These are phyloP conservation scores for Sphagnum tenellum DNA, from an alignment of 225 moss, liverwort and hornwort species.

Conservation along the genomic window DNA sequence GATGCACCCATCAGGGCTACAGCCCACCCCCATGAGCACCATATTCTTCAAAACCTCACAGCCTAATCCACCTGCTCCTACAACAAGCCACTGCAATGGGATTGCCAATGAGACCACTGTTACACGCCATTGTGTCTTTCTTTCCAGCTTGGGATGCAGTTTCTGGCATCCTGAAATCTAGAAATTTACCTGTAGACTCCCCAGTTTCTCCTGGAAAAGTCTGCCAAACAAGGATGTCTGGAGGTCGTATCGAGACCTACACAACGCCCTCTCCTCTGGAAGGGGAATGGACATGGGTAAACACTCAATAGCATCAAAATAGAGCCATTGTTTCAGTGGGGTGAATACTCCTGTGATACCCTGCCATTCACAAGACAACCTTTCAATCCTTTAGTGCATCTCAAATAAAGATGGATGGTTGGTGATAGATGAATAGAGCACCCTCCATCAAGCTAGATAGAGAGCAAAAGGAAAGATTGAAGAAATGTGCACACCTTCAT, in stretches of 20 bases:
- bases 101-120: neutral
- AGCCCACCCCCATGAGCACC: conserved; percentile 98
- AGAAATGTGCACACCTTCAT: conserved; percentile 45
- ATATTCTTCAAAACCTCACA: conserved; percentile 83
- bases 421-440: too few species aligned
- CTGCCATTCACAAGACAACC: conserved; percentile 26
- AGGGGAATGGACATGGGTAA: conserved; percentile 42
- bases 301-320: conserved; percentile 87
- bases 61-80: conserved; percentile 93
- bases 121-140: too few species aligned
- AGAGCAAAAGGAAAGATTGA: neutral
- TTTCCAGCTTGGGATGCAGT: too few species aligned
- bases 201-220: conserved; percentile 78
- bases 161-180: neutral
- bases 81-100: conserved; percentile 78
- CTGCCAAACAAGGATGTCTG: conserved; percentile 82
- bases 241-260: conserved; percentile 81
- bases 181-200: conserved; percentile 57
- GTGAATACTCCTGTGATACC: conserved; percentile 74
- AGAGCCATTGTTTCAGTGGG: conserved; percentile 92
- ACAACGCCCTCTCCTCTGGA: conserved; percentile 52
- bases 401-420: too few species aligned
- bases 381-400: too few species aligned
- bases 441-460: neutral
- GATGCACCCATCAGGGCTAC: conserved; percentile 76